phyloP scores from a whole-genome alignment of 352 stramenopile species.

The Saprolegnia diclina region DNA sequence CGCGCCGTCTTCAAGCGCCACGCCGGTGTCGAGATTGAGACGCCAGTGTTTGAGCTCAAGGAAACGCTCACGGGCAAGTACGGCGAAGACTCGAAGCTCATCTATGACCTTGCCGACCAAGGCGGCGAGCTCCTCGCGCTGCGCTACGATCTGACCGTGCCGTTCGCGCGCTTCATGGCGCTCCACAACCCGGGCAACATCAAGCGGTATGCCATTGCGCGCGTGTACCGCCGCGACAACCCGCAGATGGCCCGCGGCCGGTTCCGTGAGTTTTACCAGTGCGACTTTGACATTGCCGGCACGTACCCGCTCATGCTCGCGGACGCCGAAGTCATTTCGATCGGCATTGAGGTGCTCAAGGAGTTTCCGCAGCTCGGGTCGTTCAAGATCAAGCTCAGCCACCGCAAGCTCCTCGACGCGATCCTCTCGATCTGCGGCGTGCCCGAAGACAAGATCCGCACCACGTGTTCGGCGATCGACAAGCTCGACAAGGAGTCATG shows the following conservation, averaged over 20 bases:
- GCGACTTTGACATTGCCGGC: conserved; percentile 98
- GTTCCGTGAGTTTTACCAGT: conserved; percentile 99
- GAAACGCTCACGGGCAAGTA: conserved; percentile 99
- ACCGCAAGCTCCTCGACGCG: conserved; percentile 94
- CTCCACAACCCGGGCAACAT: conserved; percentile 97
- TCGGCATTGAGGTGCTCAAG: conserved; percentile 90
- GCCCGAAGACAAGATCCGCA: conserved; percentile 94
- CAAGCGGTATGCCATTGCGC: conserved; percentile 98
- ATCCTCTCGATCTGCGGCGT: conserved; percentile 98
- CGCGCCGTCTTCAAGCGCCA: conserved; percentile 97
- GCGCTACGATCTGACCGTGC: conserved; percentile 97
- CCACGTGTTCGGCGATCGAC: conserved; percentile 97
- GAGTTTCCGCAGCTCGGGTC: conserved; percentile 77
- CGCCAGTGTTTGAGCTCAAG: conserved; percentile 98
- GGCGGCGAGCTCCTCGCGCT: conserved; percentile 92
- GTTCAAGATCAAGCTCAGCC: conserved; percentile 98
- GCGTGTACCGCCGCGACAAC: conserved; percentile 96
- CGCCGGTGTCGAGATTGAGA: conserved; percentile 97
- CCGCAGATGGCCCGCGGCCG: conserved; percentile 90
- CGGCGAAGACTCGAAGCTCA: conserved; percentile 98
- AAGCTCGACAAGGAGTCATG: conserved; percentile 99
- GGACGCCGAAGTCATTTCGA: conserved; percentile 95
- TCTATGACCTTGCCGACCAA: conserved; percentile 99
- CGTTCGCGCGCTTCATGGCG: conserved; percentile 97
- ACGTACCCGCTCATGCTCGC: conserved; percentile 93